Percentiles rank a stretch among this genome's conserved stretches.
Evolutionary conservation across 768 basidiomycete species (phyloP).

Genomic region (Leccinum boreale): DNA sequence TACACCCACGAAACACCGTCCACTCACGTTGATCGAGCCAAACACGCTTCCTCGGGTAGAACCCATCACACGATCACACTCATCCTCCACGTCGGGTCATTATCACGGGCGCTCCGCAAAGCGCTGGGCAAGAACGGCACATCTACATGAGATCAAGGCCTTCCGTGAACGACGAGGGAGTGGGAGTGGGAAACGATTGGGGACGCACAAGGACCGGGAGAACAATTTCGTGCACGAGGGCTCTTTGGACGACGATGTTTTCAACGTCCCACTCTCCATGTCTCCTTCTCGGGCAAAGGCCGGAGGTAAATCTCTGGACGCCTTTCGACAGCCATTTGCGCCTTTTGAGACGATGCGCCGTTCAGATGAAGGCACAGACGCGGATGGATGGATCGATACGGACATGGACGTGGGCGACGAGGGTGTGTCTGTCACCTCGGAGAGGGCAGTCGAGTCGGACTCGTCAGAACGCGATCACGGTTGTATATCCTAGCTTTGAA

Average conservation of each 20-base stretch:
- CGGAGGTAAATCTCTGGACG: background rate
- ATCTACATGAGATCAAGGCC: slow-evolving; percentile 60
- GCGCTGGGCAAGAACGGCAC: slow-evolving; percentile 62
- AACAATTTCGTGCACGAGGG: background rate
- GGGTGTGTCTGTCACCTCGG: slow-evolving; percentile 20
- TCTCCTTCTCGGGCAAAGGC: background rate
- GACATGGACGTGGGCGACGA: slow-evolving; percentile 33
- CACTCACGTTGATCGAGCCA: slow-evolving; percentile 17
- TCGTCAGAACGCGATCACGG: slow-evolving; percentile 2
- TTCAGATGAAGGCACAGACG: slow-evolving; percentile 20
- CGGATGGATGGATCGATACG: slow-evolving; percentile 38
- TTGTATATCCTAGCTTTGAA: background rate
- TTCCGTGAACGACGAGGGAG: slow-evolving; percentile 11
- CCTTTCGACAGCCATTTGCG: slow-evolving; percentile 3
- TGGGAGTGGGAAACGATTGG: slow-evolving; percentile 4
- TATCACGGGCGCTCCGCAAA: slow-evolving; percentile 37
- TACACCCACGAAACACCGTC: slow-evolving; percentile 22
- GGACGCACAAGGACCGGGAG: slow-evolving; percentile 9
- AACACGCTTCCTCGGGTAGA: slow-evolving; percentile 21
- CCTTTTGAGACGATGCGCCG: slow-evolving; percentile 6
- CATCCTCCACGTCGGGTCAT: slow-evolving; percentile 19
- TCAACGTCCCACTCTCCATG: background rate
- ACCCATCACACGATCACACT: slow-evolving; percentile 20
- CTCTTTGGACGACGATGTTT: slow-evolving; percentile 18
- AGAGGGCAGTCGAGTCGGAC: slow-evolving; percentile 11